Conservation (phyloP, 257 asterid genomes). For the Gentiana macrophylla region DNA sequence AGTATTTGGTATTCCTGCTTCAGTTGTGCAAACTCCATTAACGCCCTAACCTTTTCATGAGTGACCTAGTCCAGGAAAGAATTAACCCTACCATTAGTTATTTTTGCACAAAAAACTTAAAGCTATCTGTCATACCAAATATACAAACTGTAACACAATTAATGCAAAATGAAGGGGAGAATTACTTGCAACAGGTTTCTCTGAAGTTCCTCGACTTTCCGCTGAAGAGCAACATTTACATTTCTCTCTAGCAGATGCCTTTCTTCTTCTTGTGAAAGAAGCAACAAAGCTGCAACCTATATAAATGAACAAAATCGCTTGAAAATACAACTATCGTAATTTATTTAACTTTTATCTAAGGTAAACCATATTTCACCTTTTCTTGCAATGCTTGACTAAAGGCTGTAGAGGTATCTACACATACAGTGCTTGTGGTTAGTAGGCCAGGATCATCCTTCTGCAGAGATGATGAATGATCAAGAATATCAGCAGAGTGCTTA, state of each 20-base stretch:
- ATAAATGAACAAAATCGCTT: slow-evolving; percentile 10
- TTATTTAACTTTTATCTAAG: slow-evolving; percentile 8
- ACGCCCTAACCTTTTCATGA: slow-evolving; percentile 84
- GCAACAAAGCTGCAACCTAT: slow-evolving; percentile 72
- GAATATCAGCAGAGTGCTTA: not conserved
- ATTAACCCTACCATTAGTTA: not conserved
- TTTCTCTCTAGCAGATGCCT: slow-evolving; percentile 74
- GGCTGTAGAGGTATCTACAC: slow-evolving; percentile 46
- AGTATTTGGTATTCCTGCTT: slow-evolving; percentile 52
- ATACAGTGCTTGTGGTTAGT: slow-evolving; percentile 25
- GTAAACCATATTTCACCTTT: slow-evolving; percentile 44
- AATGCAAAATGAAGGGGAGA: not conserved
- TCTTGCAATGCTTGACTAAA: slow-evolving; percentile 84
- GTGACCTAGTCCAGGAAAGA: slow-evolving; percentile 58
- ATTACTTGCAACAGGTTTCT: slow-evolving; percentile 79
- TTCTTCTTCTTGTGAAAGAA: slow-evolving; percentile 91
- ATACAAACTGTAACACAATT: not conserved
- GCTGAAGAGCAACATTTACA: slow-evolving; percentile 66
- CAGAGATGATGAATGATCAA: slow-evolving; percentile 15
- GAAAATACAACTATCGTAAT: slow-evolving; percentile 7
- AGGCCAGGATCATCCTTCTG: slow-evolving; percentile 34
- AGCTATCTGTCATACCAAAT: not conserved
- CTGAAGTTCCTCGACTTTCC: slow-evolving; percentile 72
- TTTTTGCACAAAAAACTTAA: slow-evolving; percentile 2
- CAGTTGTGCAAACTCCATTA: slow-evolving; percentile 88